Evolutionary conservation across 352 stramenopile genomes (phyloP), one percentile per base, ranked within the genome.

Genomic region (Globisporangium orthogonon): DNA sequence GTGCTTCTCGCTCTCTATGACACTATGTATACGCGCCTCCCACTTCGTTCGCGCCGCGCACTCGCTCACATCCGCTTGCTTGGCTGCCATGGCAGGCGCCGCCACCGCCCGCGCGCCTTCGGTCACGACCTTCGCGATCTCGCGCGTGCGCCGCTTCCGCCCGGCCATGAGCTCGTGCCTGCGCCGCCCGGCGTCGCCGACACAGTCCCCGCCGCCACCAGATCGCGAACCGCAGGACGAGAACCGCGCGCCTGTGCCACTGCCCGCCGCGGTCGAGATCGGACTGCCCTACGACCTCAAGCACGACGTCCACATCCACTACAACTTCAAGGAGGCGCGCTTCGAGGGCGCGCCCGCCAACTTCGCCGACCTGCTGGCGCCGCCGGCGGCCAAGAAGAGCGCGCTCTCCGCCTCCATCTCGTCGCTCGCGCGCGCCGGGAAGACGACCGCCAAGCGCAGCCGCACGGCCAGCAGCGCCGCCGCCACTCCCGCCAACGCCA

Each of bases 271-370:
- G 41, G n/a, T n/a, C n/a, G 78, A 86, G 56, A 94, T 95, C 57
- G 78, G 83, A 6, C 67, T 77, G 37, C 86, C 86, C 18, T 93
- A 85, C 61, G 84, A 63, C 48, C 73, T 94, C 37, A 77, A 83
- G 28, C 86, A 95, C 56, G 83, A 92, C 62, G 67, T 95, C 49
- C 85, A 95, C 62, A 82, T 96, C 40, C 73, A 78, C 58, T 96
- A 94, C 74, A 94, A 96, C 67, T 91, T 83, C 60, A 65, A 87
- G 40, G 76, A 89, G 46, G 83, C 83, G n/a, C 73, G 86, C 11
- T 96, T 91, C 61, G 87, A 95, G 56, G 87, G 87, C 37, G 73
- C 94, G 30, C 83, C 86, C 0, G 75, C 83, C 50, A 89, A 90
- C 60, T 95, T 92, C 50, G 71, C 76, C n/a, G 75, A 89, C 66